A percentile compares a stretch with the other conserved stretches of the same genome.
Evolutionary conservation across 176 grass and related monocot species (phyloP).

Genomic region (Triticum timopheevii): DNA sequence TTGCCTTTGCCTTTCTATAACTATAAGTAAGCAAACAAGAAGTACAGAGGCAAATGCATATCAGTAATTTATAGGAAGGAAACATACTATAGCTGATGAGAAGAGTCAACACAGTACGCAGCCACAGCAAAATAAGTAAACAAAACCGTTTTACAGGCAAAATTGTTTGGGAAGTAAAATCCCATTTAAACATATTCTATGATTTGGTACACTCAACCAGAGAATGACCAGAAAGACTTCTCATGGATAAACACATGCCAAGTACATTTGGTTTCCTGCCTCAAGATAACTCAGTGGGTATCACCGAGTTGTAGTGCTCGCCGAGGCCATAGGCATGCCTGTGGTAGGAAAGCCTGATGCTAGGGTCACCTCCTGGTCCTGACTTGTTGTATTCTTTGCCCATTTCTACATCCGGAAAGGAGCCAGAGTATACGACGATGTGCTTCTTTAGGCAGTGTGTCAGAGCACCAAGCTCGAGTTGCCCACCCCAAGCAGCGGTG

Average conservation of each 20-base stretch:
- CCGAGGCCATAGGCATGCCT: conserved; percentile 92
- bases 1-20: neutral
- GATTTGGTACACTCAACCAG: conserved; percentile 32
- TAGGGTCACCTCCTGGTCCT: conserved; percentile 34
- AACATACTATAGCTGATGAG: conserved; percentile 10
- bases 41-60: neutral
- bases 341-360: conserved; percentile 84
- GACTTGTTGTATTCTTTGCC: conserved; percentile 76
- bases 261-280: neutral
- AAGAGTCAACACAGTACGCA: neutral
- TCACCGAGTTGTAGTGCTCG: conserved; percentile 94
- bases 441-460: conserved; percentile 86
- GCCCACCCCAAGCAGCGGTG: conserved; percentile 87
- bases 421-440: conserved; percentile 84
- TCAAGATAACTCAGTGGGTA: conserved; percentile 37
- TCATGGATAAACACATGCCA: conserved; percentile 27
- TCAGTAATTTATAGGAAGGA: neutral
- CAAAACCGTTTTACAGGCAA: conserved; percentile 28
- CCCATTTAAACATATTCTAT: conserved; percentile 27
- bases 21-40: neutral
- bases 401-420: conserved; percentile 96
- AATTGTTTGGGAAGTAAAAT: conserved; percentile 40
- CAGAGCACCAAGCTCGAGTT: conserved; percentile 87
- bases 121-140: neutral
- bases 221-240: neutral